Conservation (phyloP, 2,329 filamentous ascomycete species). For the Tolypocladium pustulatum region DNA sequence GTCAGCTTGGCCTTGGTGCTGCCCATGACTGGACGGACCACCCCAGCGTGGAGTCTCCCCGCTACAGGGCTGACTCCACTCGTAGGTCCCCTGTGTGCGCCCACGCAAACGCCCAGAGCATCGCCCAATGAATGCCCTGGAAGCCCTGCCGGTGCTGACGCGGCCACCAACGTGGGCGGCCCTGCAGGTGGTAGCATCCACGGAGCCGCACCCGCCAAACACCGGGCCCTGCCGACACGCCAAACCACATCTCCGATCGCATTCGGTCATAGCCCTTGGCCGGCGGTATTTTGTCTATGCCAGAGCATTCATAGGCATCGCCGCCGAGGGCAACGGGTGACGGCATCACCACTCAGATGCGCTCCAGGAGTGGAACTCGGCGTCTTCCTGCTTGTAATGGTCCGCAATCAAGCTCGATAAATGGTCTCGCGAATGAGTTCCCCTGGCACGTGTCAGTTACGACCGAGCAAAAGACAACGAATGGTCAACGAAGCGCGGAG, state of each 20-base stretch:
- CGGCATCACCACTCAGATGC: slow-evolving; percentile 16
- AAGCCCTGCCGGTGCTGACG: slow-evolving; percentile 8
- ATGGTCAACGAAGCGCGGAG: background rate
- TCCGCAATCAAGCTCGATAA: slow-evolving; percentile 64
- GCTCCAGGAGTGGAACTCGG: slow-evolving; percentile 45
- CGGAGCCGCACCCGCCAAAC: background rate
- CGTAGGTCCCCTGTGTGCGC: background rate
- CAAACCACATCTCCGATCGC: background rate
- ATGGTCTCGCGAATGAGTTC: slow-evolving; percentile 59
- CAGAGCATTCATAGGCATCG: background rate
- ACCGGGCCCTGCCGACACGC: background rate
- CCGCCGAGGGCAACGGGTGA: background rate
- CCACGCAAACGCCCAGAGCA: slow-evolving; percentile 2
- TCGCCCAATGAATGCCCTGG: background rate
- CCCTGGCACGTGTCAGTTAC: slow-evolving; percentile 27
- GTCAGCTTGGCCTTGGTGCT: background rate
- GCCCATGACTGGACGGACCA: background rate
- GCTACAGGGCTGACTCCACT: slow-evolving; percentile 1
- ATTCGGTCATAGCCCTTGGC: background rate
- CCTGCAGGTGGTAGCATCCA: background rate
- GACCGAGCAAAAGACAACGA: background rate
- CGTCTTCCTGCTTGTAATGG: slow-evolving; percentile 65
- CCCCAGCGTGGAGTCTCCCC: background rate
- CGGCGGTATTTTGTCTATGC: background rate
- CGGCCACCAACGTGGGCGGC: slow-evolving; percentile 3